Evolutionary conservation across 129 eudicot genomes (phyloP).

Genomic region (Tanacetum coccineum): DNA sequence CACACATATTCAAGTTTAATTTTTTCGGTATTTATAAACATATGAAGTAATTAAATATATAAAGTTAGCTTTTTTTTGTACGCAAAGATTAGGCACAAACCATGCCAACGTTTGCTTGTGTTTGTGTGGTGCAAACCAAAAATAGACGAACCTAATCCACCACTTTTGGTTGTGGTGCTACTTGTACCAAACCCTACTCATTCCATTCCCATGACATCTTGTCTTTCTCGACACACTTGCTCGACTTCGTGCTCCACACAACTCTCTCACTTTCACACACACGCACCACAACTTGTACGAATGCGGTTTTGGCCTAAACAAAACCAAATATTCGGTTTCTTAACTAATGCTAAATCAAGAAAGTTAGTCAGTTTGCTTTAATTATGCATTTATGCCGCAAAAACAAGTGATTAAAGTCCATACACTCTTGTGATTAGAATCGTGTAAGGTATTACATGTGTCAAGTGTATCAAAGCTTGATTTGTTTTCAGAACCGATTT

Average conservation of each 20-base stretch:
- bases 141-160: constrained; percentile 77
- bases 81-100: constrained; percentile 22
- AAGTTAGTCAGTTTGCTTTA: constrained; percentile 17
- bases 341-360: constrained; percentile 22
- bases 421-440: neutral
- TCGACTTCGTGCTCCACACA: constrained; percentile 23
- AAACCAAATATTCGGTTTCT: constrained; percentile 30
- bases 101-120: constrained; percentile 27
- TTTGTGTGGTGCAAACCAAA: constrained; percentile 40
- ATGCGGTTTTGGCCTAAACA: constrained; percentile 18
- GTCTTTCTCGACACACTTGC: constrained; percentile 35
- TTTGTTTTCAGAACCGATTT: constrained; percentile 7
- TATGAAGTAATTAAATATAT: no score
- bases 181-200: constrained; percentile 50
- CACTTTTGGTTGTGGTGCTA: constrained; percentile 65
- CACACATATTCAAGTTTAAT: no score
- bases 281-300: constrained; percentile 12
- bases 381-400: neutral
- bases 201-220: constrained; percentile 39
- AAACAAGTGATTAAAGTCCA: constrained; percentile 18
- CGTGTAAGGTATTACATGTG: constrained; percentile 8
- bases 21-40: no score
- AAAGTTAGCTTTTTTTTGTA: neutral
- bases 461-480: constrained; percentile 16
- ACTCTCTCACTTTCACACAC: constrained; percentile 24